Conservation (phyloP, 2,329 filamentous ascomycete genomes). For the Xylariales sp. region DNA sequence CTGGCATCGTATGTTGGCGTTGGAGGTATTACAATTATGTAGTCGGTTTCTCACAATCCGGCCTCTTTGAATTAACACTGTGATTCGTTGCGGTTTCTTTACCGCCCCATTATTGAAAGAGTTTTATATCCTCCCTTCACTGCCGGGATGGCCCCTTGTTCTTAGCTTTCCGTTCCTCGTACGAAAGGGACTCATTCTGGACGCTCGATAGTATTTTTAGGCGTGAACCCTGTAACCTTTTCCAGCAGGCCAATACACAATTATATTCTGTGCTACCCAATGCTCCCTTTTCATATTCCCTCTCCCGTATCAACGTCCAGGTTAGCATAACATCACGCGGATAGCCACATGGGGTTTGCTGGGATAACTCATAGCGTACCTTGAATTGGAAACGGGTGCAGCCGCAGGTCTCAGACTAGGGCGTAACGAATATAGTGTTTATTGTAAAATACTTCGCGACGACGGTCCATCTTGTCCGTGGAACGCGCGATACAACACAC, state of each 20-base stretch:
- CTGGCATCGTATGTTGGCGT: too few species aligned
- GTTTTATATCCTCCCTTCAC: background rate
- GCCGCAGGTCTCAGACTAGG: background rate
- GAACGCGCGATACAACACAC: background rate
- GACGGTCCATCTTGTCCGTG: background rate
- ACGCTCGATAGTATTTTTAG: background rate
- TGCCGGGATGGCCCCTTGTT: slow-evolving; percentile 3
- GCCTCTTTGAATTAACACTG: background rate
- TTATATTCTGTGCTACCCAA: background rate
- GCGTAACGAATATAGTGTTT: background rate
- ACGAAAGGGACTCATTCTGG: too few species aligned
- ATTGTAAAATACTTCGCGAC: background rate
- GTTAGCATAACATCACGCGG: background rate
- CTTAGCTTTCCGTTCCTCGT: background rate
- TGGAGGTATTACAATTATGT: background rate
- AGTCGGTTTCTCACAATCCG: background rate
- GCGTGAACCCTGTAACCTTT: background rate
- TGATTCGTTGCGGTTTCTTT: too few species aligned
- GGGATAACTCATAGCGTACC: background rate
- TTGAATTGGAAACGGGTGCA: background rate
- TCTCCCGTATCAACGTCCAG: background rate
- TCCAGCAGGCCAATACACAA: background rate
- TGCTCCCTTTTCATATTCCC: background rate
- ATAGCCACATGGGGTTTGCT: too few species aligned
- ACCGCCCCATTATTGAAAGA: background rate